Base-by-base conservation (phyloP, 2,329 filamentous ascomycete genomes). In the Aspergillus aculeatinus region DNA sequence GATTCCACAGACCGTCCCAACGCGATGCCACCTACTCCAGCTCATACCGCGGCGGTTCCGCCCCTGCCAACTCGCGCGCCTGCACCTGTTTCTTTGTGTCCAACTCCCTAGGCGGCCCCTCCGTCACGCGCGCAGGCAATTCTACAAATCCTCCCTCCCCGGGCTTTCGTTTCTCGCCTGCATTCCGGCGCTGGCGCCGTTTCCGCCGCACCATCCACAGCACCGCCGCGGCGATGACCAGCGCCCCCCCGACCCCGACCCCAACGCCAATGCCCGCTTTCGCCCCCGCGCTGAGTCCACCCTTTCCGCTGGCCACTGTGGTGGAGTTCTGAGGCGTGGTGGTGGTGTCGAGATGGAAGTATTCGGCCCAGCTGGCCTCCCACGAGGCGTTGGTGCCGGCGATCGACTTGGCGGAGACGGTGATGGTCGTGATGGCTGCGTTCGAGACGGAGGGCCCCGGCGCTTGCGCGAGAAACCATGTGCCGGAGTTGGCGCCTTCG, bases 401-500 rank as follows among this genome's bases (percentile, higher is more conserved):
- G 25, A 55, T 27, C 4, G 39, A 31, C 14, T 5, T 31, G 23
- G 29, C 9, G n/a, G 9, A 4, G 2, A 48, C 25, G n/a, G 1
- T 19, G 16, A 55, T 55, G n/a, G 39, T n/a, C 5, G 52, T 55
- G 35, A 55, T 31, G 25, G 19, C 39, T n/a, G 39, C 39, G 10
- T 12, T 9, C 33, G 60, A 19, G 16, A 59, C 10, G 4, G 27
- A 54, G 4, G 68, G 68, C 3, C 68, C 68, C 3, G 68, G 68
- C 11, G 68, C 68, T 50, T 70, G 68, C 1, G 59, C 68, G 19
- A 70, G 52, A 27, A 62, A 68, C 63, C 65, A 67, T 1, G 49
- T 59, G 4, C 64, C 63, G 3, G 48, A 47, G 33, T 60, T 59
- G 10, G 58, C 53, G 0, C 61, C 60, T 11, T 65, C 48, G 19